These are phyloP conservation scores for Chalaropsis ovoidea DNA, from an alignment of 2,329 filamentous ascomycete genomes.

Conservation along the genomic window DNA sequence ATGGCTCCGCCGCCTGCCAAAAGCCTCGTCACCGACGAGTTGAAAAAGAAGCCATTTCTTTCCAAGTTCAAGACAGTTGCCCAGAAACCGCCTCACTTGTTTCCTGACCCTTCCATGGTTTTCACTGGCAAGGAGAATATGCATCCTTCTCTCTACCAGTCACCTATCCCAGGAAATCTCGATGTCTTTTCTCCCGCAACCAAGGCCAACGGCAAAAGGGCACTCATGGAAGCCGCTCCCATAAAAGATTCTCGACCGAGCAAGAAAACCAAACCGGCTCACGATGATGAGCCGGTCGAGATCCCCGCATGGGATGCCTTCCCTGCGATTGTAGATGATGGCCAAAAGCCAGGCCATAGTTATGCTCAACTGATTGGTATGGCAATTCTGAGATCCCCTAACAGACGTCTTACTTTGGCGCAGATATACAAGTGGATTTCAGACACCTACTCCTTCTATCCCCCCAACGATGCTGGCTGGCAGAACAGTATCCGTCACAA, in stretches of 20 bases:
- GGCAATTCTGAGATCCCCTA: constrained; percentile 81
- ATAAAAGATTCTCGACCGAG: constrained; percentile 55
- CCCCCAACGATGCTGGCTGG: constrained; percentile 77
- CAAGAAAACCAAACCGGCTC: constrained; percentile 59
- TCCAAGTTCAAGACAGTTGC: constrained; percentile 50
- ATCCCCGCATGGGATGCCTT: constrained; percentile 65
- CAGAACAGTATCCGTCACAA: constrained; percentile 99
- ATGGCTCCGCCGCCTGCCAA: constrained; percentile 55
- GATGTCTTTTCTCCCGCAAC: constrained; percentile 38
- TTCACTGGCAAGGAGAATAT: constrained; percentile 47
- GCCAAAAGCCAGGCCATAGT: constrained; percentile 78
- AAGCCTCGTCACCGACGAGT: constrained; percentile 46
- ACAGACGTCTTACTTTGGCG: constrained; percentile 73
- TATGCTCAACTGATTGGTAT: constrained; percentile 94
- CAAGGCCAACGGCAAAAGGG: constrained; percentile 36
- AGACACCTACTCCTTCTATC: constrained; percentile 86
- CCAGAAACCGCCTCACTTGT: constrained; percentile 40
- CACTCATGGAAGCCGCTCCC: constrained; percentile 61
- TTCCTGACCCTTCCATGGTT: constrained; percentile 33
- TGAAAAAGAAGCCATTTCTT: constrained; percentile 53
- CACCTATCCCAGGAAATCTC: constrained; percentile 37
- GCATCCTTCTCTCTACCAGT: constrained; percentile 43
- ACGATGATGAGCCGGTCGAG: constrained; percentile 19
- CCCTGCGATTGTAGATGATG: constrained; percentile 71
- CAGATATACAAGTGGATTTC: constrained; percentile 99